phyloP scores from a whole-genome alignment of 1,284 basidiomycete genomes.

The Exobasidium rhododendri region DNA sequence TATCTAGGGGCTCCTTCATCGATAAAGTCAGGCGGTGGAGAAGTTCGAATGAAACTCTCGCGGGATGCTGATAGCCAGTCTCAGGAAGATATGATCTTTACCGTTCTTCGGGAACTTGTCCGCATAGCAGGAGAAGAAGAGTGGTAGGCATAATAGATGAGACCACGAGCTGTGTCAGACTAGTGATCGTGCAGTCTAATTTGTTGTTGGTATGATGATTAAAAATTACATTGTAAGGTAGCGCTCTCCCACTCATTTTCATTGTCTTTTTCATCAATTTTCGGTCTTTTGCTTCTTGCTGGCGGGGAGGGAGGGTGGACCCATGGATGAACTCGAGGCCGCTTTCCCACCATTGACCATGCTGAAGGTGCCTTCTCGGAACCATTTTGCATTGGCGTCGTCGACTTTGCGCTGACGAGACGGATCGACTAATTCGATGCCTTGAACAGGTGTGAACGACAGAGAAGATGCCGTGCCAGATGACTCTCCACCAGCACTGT shows the following conservation, averaged over 20 bases:
- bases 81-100: background rate
- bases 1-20: background rate
- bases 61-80: background rate
- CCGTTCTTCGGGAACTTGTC: background rate
- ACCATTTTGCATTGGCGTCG: slow-evolving; percentile 57
- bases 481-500: slow-evolving; percentile 55
- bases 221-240: too few species aligned
- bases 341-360: background rate
- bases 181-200: too few species aligned
- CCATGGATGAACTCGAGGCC: background rate
- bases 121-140: background rate
- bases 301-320: background rate
- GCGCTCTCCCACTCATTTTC: too few species aligned
- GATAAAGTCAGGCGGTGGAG: background rate
- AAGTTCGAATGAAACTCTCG: background rate
- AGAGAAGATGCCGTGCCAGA: slow-evolving; percentile 87
- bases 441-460: slow-evolving; percentile 93
- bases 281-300: slow-evolving; percentile 11
- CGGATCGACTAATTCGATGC: slow-evolving; percentile 57
- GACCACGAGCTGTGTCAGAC: too few species aligned
- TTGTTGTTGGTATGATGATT: too few species aligned
- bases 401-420: slow-evolving; percentile 43
- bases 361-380: slow-evolving; percentile 17
- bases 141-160: too few species aligned
- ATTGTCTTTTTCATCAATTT: too few species aligned